phyloP scores from a whole-genome alignment of 768 basidiomycete genomes.

The Rhodosporidiobolus odoratus region DNA sequence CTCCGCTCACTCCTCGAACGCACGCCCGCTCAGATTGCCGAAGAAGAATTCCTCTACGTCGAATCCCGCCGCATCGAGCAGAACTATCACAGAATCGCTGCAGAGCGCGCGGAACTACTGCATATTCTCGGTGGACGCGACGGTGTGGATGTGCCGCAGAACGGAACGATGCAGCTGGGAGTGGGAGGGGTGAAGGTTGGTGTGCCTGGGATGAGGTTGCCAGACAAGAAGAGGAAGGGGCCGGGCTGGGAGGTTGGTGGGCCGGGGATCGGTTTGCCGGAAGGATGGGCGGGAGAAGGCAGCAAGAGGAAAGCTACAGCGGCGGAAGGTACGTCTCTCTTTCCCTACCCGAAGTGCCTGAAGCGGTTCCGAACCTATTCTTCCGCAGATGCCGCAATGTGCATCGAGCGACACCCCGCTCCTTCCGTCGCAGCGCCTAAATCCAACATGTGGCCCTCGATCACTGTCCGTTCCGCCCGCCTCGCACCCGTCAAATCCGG shows the following conservation, averaged over 20 bases:
- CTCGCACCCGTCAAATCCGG: constrained; percentile 71
- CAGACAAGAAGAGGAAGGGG: constrained; percentile 39
- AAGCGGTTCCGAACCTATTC: constrained; percentile 19
- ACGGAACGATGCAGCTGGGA: constrained; percentile 35
- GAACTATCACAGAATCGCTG: constrained; percentile 57
- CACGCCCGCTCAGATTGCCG: constrained; percentile 80
- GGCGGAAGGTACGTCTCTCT: constrained; percentile 21
- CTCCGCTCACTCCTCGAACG: constrained; percentile 78
- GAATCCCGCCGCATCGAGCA: constrained; percentile 94
- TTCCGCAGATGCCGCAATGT: constrained; percentile 34
- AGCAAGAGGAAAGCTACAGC: constrained; percentile 33
- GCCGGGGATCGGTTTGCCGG: constrained; percentile 30
- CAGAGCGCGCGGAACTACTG: constrained; percentile 41
- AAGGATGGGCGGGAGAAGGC: constrained; percentile 39
- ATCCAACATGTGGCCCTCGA: constrained; percentile 50
- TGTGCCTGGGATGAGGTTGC: not conserved
- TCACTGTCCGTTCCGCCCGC: constrained; percentile 78
- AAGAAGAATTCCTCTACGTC: constrained; percentile 90
- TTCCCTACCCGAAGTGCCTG: not conserved
- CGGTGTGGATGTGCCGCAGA: constrained; percentile 23
- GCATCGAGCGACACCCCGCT: constrained; percentile 43
- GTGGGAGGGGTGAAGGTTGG: constrained; percentile 40
- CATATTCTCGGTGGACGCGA: constrained; percentile 38
- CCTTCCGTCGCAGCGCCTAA: constrained; percentile 31
- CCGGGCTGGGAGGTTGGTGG: constrained; percentile 39